These are phyloP conservation scores for Pythium vanterpoolii DNA, from an alignment of 352 stramenopile genomes.

Conservation along the genomic window DNA sequence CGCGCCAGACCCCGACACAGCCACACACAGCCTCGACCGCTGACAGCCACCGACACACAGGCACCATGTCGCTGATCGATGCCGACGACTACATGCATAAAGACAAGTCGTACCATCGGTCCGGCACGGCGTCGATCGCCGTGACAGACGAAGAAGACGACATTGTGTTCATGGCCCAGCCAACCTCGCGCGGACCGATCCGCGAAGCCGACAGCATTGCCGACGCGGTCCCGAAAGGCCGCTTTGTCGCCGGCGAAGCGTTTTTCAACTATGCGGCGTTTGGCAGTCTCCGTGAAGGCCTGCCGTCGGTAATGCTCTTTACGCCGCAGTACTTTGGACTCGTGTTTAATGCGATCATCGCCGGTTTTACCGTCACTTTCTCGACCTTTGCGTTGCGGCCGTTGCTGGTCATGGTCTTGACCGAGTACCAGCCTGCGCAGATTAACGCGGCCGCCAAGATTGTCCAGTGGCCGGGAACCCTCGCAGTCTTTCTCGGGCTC, in stretches of 20 bases:
- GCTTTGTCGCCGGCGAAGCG: slow-evolving; percentile 7
- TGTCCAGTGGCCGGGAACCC: slow-evolving; percentile 8
- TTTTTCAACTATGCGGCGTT: not conserved
- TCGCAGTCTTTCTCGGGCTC: slow-evolving; percentile 46
- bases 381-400: slow-evolving; percentile 5
- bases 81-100: not conserved
- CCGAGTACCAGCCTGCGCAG: not conserved
- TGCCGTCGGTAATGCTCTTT: not conserved
- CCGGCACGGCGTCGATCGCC: not conserved
- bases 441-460: slow-evolving; percentile 8
- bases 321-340: slow-evolving; percentile 3
- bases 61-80: not conserved
- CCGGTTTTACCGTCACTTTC: slow-evolving; percentile 5
- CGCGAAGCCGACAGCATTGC: not conserved
- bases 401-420: slow-evolving; percentile 3
- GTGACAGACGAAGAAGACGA: slow-evolving; percentile 3
- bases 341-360: not conserved
- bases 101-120: not conserved
- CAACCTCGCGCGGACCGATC: not conserved
- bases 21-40: too few species aligned
- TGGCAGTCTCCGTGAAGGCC: not conserved
- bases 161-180: slow-evolving; percentile 9
- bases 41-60: not conserved
- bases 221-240: not conserved
- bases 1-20: too few species aligned